Evolutionary conservation across 1,284 basidiomycete genomes (phyloP).

Genomic region (Microbotryomycetes sp.): DNA sequence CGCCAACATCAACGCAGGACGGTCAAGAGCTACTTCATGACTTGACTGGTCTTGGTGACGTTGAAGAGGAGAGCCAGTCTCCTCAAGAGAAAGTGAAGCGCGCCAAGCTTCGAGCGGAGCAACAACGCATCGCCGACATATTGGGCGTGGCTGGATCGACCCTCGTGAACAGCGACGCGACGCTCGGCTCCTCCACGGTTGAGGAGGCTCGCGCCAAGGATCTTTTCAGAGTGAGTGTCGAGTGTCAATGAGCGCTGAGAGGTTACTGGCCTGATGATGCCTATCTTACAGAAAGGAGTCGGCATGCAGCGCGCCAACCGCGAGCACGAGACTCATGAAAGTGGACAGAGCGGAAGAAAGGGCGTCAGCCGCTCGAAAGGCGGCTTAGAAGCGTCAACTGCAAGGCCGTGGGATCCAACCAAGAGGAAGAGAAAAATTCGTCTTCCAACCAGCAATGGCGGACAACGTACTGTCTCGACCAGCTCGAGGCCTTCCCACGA

Average conservation of each 20-base stretch:
- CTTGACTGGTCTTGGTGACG: background rate
- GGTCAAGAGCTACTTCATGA: background rate
- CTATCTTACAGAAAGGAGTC: background rate
- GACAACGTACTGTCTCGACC: too few species aligned
- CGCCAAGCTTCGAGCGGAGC: constrained; percentile 5
- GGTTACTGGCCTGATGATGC: background rate
- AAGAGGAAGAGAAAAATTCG: too few species aligned
- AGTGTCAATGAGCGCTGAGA: too few species aligned
- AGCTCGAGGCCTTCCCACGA: too few species aligned
- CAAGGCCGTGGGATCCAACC: too few species aligned
- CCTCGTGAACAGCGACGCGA: constrained; percentile 7
- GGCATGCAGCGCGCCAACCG: too few species aligned
- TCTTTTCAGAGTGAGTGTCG: background rate
- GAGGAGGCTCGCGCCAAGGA: constrained; percentile 9
- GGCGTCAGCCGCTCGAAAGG: too few species aligned
- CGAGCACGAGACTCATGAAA: too few species aligned
- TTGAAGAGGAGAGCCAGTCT: background rate
- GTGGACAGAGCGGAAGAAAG: too few species aligned
- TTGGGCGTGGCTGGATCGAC: background rate
- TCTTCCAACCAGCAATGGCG: too few species aligned
- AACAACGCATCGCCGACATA: constrained; percentile 14
- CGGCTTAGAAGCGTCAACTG: too few species aligned
- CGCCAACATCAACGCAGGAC: background rate
- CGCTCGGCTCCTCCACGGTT: constrained; percentile 10
- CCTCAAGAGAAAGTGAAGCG: background rate